phyloP scores from a whole-genome alignment of 495 filamentous ascomycete genomes.

The Gamarada debralockiae region DNA sequence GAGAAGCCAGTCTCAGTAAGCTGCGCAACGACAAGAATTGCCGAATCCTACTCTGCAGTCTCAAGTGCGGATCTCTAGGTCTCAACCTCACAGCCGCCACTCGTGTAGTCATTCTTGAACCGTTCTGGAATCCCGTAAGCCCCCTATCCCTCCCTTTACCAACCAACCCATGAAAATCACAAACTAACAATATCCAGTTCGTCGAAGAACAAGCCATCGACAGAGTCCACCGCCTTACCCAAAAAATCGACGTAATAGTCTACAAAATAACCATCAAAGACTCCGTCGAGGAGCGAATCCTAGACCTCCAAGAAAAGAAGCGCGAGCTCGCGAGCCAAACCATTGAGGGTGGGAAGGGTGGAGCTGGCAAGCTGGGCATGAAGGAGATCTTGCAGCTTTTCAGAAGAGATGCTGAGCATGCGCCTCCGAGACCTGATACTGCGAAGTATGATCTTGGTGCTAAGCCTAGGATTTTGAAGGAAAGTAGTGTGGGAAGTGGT shows the following conservation, averaged over 20 bases:
- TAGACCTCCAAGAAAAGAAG: conserved; percentile 91
- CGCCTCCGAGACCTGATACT: conserved; percentile 1
- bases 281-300: conserved; percentile 88
- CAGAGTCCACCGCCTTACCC: conserved; percentile 92
- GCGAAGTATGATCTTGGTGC: conserved; percentile 12
- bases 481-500: neutral
- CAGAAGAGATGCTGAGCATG: conserved; percentile 63
- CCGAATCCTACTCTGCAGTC: conserved; percentile 82
- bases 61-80: conserved; percentile 89
- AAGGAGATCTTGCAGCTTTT: conserved; percentile 92
- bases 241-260: conserved; percentile 88
- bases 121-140: conserved; percentile 94
- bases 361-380: conserved; percentile 78
- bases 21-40: conserved; percentile 68
- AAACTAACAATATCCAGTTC: conserved; percentile 47
- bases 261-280: conserved; percentile 84
- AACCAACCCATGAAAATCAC: no score
- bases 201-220: conserved; percentile 99
- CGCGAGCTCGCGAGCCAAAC: conserved; percentile 78
- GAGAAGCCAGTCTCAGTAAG: conserved; percentile 71
- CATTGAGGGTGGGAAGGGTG: conserved; percentile 65
- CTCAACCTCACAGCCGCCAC: conserved; percentile 93
- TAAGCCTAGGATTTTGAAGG: conserved; percentile 23
- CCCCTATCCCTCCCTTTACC: neutral
- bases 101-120: conserved; percentile 90